Evolutionary conservation across 2,329 filamentous ascomycete genomes (phyloP).

Genomic region (Lanzia echinophila): DNA sequence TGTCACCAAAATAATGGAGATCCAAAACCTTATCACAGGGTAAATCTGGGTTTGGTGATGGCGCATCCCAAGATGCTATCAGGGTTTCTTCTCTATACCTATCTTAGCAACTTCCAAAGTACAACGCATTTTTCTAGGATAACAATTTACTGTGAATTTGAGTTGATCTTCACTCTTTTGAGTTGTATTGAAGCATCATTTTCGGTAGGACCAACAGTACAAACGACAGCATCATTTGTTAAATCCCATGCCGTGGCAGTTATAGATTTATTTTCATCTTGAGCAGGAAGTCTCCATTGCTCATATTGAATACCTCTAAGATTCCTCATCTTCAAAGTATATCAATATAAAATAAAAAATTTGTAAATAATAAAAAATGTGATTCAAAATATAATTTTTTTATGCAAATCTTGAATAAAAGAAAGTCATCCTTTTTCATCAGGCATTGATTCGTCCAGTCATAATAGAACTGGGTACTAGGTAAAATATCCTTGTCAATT

Average conservation of each 20-base stretch:
- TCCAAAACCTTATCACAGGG: slow-evolving; percentile 67
- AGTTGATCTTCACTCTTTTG: slow-evolving; percentile 43
- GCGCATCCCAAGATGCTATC: slow-evolving; percentile 83
- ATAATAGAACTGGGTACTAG: slow-evolving; percentile 7
- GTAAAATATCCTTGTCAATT: background rate
- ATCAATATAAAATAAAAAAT: background rate
- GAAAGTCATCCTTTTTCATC: slow-evolving; percentile 3
- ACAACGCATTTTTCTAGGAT: background rate
- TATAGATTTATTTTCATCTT: slow-evolving; percentile 45
- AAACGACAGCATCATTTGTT: slow-evolving; percentile 68
- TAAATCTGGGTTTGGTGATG: slow-evolving; percentile 70
- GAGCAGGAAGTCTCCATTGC: slow-evolving; percentile 52
- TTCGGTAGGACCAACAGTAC: slow-evolving; percentile 74
- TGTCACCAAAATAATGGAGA: slow-evolving; percentile 82
- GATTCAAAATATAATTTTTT: background rate
- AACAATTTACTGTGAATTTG: slow-evolving; percentile 26
- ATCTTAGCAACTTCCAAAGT: slow-evolving; percentile 25
- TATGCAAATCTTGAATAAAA: slow-evolving; percentile 1
- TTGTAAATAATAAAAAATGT: background rate
- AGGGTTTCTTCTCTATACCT: slow-evolving; percentile 31
- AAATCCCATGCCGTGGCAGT: slow-evolving; percentile 84
- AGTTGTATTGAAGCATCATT: slow-evolving; percentile 68
- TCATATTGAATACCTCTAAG: slow-evolving; percentile 70
- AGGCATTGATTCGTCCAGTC: slow-evolving; percentile 3
- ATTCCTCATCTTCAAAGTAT: slow-evolving; percentile 65